These are phyloP conservation scores for Ramaria sp. DNA, from an alignment of 768 basidiomycete species.

Conservation along the genomic window DNA sequence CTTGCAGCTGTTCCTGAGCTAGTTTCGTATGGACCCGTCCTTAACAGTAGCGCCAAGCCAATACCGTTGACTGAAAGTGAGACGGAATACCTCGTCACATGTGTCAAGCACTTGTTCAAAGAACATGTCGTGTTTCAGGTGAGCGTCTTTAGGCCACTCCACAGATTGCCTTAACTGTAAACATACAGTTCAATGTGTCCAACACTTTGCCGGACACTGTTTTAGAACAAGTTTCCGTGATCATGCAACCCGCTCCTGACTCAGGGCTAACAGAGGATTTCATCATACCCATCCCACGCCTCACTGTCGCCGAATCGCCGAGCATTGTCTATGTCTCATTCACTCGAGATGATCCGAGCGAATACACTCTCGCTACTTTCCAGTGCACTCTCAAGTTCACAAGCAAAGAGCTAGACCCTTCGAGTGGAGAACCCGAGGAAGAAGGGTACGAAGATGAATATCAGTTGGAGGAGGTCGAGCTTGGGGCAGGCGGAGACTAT, in stretches of 20 bases:
- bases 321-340: constrained; percentile 89
- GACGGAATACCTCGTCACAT: constrained; percentile 95
- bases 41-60: constrained; percentile 76
- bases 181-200: constrained; percentile 80
- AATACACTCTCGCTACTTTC: constrained; percentile 79
- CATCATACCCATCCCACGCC: constrained; percentile 72
- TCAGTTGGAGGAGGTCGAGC: constrained; percentile 90
- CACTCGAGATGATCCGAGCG: constrained; percentile 66
- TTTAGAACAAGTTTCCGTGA: constrained; percentile 85
- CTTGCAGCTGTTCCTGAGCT: constrained; percentile 83
- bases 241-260: constrained; percentile 78
- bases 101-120: constrained; percentile 94
- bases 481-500: constrained; percentile 88
- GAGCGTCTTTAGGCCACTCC: constrained; percentile 14
- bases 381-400: constrained; percentile 86
- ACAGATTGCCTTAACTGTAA: not conserved
- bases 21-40: constrained; percentile 69
- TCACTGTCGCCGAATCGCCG: constrained; percentile 64
- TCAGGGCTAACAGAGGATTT: constrained; percentile 82
- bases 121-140: constrained; percentile 97
- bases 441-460: constrained; percentile 99
- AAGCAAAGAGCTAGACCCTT: constrained; percentile 95
- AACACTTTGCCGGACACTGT: constrained; percentile 96
- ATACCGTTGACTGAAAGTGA: constrained; percentile 88
- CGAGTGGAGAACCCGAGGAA: constrained; percentile 90